Evolutionary conservation across 2,329 filamentous ascomycete genomes (phyloP).

Genomic region (Fusarium sp.): DNA sequence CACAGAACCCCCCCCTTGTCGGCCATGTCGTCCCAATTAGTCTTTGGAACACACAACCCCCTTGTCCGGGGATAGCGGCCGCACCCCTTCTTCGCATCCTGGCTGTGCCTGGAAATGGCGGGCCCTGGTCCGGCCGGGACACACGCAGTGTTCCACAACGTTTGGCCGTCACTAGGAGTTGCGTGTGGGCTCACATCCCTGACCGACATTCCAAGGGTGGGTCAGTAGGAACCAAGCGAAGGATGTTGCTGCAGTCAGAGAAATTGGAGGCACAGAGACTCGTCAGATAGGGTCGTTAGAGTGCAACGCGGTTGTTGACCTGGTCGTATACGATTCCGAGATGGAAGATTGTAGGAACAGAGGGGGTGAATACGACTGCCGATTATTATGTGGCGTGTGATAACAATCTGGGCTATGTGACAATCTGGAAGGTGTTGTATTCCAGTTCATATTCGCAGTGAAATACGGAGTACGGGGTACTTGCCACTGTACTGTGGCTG

Average conservation of each 20-base stretch:
- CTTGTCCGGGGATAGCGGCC: conserved; percentile 47
- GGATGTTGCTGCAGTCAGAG: conserved; percentile 50
- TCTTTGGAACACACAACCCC: conserved; percentile 36
- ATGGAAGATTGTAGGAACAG: conserved; percentile 35
- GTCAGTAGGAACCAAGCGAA: conserved; percentile 45
- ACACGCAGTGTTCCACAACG: conserved; percentile 41
- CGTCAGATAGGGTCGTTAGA: conserved; percentile 46
- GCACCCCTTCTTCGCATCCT: conserved; percentile 43
- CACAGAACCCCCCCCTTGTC: conserved; percentile 50
- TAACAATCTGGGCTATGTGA: conserved; percentile 12
- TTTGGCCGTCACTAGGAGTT: conserved; percentile 31
- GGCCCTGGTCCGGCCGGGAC: conserved; percentile 34
- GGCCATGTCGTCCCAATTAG: conserved; percentile 42
- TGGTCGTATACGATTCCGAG: conserved; percentile 36
- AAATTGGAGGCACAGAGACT: conserved; percentile 50
- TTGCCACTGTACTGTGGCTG: conserved; percentile 8
- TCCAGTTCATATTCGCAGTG: conserved; percentile 2
- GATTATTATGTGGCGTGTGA: conserved; percentile 30
- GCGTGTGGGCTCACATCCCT: conserved; percentile 49
- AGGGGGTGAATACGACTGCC: conserved; percentile 27
- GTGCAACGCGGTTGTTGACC: conserved; percentile 45
- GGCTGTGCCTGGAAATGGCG: conserved; percentile 47
- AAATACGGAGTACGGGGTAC: background rate
- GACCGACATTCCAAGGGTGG: conserved; percentile 51
- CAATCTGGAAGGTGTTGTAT: conserved; percentile 32